Evolutionary conservation across 2,329 filamentous ascomycete species (phyloP), one percentile per base, ranked within the genome.

Genomic region (Drechslerella dactyloides): DNA sequence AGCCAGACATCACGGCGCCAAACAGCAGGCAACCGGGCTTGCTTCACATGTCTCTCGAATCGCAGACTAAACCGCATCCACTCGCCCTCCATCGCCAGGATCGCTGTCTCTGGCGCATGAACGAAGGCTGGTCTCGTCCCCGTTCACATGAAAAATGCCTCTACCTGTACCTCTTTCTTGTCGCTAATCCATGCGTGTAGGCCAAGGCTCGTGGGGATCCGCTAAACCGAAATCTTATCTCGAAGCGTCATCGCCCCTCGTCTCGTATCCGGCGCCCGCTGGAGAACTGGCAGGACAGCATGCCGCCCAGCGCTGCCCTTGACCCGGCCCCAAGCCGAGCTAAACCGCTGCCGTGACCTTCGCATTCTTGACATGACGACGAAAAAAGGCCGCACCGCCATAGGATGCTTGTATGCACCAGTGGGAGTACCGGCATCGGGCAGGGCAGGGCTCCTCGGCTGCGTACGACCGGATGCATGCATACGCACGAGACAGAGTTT

Each of bases 201-300:
- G 44, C 46, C 48, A 57, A 27, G n/a, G 52, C 63, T 44, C 23
- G 15, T 37, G 7, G n/a, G n/a, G 6, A 63, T 70, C 66, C 66
- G 66, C 66, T 64, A 63, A 70, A 70, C 66, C 66, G 66, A 70
- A 70, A 70, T 70, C 59, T 70, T 70, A 70, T 70, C 66, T 62
- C 35, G 46, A 62, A 56, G 56, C 56, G 48, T 48, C 55, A 66
- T 42, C 37, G 13, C 11, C n/a, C 37, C 37, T 42, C 37, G 37
- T 42, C 37, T 42, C 37, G 37, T 17, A 42, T 42, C 37, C 37
- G 37, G 37, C 37, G n/a, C 4, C 5, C n/a, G 37, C 37, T 42
- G 13, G 37, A 15, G 37, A 15, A 33, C 3, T 42, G 37, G 37
- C 37, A 17, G 13, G 11, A 4, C 37, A 15, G 4, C 5, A 5